These are phyloP conservation scores for Sphagnum fallax DNA, from an alignment of 228 moss, liverwort and hornwort genomes.

Conservation along the genomic window DNA sequence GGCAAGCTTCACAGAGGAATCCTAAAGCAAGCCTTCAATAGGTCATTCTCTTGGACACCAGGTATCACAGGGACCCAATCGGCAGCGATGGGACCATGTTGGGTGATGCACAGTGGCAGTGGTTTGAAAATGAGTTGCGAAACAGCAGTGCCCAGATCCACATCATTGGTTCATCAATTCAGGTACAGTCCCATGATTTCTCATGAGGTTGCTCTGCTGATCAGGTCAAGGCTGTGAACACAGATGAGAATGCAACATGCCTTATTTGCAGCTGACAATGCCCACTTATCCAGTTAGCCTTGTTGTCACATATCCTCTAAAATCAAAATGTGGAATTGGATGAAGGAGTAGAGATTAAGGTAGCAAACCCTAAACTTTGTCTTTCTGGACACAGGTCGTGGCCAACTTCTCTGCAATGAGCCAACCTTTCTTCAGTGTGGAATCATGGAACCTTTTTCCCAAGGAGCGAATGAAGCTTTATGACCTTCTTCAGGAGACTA, in stretches of 20 bases:
- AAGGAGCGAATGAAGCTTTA: conserved; percentile 59
- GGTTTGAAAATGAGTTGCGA: conserved; percentile 73
- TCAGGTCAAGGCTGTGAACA: too few species aligned
- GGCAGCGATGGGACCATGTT: conserved; percentile 73
- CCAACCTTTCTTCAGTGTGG: conserved; percentile 77
- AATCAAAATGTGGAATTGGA: not conserved
- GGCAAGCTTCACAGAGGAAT: conserved; percentile 14
- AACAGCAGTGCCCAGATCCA: conserved; percentile 75
- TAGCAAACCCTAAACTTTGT: not conserved
- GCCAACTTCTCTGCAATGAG: conserved; percentile 86
- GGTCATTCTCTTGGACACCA: conserved; percentile 95
- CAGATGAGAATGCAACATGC: too few species aligned
- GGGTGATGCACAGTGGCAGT: conserved; percentile 82
- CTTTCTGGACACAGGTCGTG: conserved; percentile 46
- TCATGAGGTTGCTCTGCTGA: not conserved
- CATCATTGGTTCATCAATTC: conserved; percentile 91
- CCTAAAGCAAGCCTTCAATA: conserved; percentile 55
- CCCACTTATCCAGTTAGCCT: not conserved
- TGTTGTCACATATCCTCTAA: not conserved
- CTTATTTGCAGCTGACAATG: not conserved
- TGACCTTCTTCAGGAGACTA: conserved; percentile 55
- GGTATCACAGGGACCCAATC: conserved; percentile 90
- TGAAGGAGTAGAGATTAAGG: not conserved
- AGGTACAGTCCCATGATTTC: conserved; percentile 29
- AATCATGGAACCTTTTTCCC: conserved; percentile 91